Evolutionary conservation across 2,329 filamentous ascomycete species (phyloP).

Genomic region (Phoma herbarum): DNA sequence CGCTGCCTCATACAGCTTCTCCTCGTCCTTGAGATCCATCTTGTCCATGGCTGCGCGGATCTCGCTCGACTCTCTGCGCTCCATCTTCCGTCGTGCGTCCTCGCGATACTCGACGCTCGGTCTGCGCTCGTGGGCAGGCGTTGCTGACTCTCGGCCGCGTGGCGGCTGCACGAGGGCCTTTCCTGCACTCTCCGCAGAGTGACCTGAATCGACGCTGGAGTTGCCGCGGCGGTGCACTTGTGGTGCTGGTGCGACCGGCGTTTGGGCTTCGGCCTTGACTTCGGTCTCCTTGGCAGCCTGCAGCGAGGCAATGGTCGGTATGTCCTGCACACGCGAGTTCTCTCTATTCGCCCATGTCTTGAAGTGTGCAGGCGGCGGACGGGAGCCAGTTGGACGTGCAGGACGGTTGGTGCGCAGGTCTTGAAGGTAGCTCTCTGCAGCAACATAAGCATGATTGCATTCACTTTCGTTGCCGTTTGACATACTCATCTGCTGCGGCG

Average conservation of each 20-base stretch:
- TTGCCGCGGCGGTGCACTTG: conserved; percentile 44
- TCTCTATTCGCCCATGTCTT: conserved; percentile 48
- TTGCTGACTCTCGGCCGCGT: conserved; percentile 51
- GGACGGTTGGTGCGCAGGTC: conserved; percentile 74
- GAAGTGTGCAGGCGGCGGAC: conserved; percentile 67
- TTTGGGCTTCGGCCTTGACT: conserved; percentile 30
- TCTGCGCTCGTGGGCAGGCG: conserved; percentile 55
- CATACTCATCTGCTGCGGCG: conserved; percentile 52
- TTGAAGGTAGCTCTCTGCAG: conserved; percentile 72
- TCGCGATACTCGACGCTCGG: conserved; percentile 66
- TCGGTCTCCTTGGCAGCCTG: conserved; percentile 40
- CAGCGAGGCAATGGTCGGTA: conserved; percentile 39
- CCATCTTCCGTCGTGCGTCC: conserved; percentile 75
- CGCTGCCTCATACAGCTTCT: conserved; percentile 72
- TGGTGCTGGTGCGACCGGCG: conserved; percentile 30
- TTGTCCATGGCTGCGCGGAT: conserved; percentile 77
- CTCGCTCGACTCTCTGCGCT: conserved; percentile 60
- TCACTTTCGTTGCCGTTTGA: not conserved
- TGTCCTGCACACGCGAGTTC: conserved; percentile 32
- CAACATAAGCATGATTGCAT: not conserved
- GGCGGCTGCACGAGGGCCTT: conserved; percentile 49
- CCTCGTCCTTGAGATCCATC: conserved; percentile 72
- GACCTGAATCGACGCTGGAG: conserved; percentile 41
- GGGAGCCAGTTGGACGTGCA: conserved; percentile 73
- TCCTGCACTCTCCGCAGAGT: conserved; percentile 37